Evolutionary conservation across 2,329 filamentous ascomycete genomes (phyloP).

Genomic region (Phialophora macrospora): DNA sequence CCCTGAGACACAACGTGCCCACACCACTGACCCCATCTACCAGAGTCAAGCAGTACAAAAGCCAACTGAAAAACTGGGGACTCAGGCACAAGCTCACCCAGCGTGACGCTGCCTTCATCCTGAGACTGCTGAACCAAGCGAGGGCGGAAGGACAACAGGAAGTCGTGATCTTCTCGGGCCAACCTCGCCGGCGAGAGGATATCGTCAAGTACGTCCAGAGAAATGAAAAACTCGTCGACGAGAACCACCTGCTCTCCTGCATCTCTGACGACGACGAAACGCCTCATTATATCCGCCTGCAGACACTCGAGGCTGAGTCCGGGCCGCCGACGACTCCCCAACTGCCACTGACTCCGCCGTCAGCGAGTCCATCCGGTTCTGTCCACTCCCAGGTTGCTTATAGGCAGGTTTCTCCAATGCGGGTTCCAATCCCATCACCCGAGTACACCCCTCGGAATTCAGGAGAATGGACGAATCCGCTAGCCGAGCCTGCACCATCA

Average conservation of each 20-base stretch:
- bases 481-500: background rate
- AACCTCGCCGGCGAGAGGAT: slow-evolving; percentile 15
- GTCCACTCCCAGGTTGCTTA: slow-evolving; percentile 5
- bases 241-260: slow-evolving; percentile 25
- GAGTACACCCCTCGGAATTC: slow-evolving; percentile 20
- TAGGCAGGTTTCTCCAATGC: slow-evolving; percentile 19
- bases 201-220: slow-evolving; percentile 32
- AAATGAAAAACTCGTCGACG: slow-evolving; percentile 22
- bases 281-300: slow-evolving; percentile 28
- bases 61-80: slow-evolving; percentile 27
- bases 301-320: background rate
- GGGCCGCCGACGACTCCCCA: slow-evolving; percentile 2
- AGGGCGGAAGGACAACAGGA: slow-evolving; percentile 12
- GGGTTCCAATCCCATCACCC: slow-evolving; percentile 18
- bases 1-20: background rate
- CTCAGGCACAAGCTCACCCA: slow-evolving; percentile 27
- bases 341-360: slow-evolving; percentile 15
- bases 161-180: slow-evolving; percentile 26
- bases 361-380: slow-evolving; percentile 12
- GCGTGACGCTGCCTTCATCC: slow-evolving; percentile 30
- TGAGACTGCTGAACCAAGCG: slow-evolving; percentile 27
- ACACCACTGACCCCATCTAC: slow-evolving; percentile 1
- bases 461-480: background rate
- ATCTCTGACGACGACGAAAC: slow-evolving; percentile 22
- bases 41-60: slow-evolving; percentile 32